A percentile compares a stretch with the other conserved stretches of the same genome.
Conservation (phyloP, 257 asterid genomes). For the Solanum sitiens region DNA sequence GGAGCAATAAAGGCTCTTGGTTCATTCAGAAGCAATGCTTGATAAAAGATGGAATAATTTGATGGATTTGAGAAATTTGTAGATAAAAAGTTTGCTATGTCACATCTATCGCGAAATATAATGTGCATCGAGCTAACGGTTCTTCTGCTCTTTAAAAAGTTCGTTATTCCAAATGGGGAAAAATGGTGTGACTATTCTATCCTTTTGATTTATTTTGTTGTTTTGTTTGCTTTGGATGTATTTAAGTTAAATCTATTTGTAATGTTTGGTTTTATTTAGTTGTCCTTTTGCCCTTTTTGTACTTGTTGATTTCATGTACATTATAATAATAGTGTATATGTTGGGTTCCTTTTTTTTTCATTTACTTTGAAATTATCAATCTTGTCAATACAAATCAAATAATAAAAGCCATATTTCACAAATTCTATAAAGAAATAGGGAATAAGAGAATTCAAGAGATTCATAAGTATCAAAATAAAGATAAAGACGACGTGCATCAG, state of each 20-base stretch:
- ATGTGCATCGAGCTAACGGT: neutral
- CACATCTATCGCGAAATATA: neutral
- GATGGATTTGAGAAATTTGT: neutral
- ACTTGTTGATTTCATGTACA: neutral
- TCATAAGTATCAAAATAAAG: too few species aligned
- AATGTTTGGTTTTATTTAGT: neutral
- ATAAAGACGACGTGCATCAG: too few species aligned
- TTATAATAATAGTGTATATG: neutral
- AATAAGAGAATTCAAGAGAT: too few species aligned
- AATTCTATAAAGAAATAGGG: too few species aligned
- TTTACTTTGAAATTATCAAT: neutral
- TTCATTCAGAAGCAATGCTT: conserved; percentile 64
- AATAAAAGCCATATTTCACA: too few species aligned
- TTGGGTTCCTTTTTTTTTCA: neutral
- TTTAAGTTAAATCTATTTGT: neutral
- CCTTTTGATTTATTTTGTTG: neutral
- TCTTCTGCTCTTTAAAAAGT: neutral
- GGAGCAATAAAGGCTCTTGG: conserved; percentile 55
- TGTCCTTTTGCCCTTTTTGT: neutral
- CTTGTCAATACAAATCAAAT: neutral
- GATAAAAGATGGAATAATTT: neutral
- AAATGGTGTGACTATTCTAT: neutral
- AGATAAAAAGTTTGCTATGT: neutral
- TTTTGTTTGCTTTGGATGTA: neutral
- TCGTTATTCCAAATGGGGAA: neutral